phyloP scores from a whole-genome alignment of 2,329 filamentous ascomycete species.

The Paecilomyces formosus region DNA sequence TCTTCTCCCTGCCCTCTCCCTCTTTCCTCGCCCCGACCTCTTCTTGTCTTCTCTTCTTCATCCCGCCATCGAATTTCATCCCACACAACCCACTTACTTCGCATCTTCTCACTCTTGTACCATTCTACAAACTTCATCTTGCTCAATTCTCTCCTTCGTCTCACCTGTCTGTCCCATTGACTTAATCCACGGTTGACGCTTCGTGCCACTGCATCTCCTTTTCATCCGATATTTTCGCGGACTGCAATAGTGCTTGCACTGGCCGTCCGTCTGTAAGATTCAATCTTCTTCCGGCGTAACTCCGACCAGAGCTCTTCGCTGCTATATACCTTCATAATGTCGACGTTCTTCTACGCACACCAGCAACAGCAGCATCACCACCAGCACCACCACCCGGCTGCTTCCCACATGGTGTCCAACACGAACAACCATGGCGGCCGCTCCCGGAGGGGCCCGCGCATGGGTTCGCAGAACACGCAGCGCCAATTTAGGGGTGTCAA shows the following conservation, averaged over 20 bases:
- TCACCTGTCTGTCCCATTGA: slow-evolving; percentile 12
- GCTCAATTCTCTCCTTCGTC: slow-evolving; percentile 8
- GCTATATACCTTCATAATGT: slow-evolving; percentile 30
- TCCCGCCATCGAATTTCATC: not conserved
- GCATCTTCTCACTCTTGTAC: slow-evolving; percentile 4
- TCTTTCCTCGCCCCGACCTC: slow-evolving; percentile 4
- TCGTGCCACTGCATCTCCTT: slow-evolving; percentile 12
- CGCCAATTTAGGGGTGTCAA: slow-evolving; percentile 80
- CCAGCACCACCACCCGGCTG: slow-evolving; percentile 43
- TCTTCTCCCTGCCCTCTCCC: slow-evolving; percentile 1
- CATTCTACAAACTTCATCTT: slow-evolving; percentile 5
- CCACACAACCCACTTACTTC: not conserved
- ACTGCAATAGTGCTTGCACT: not conserved
- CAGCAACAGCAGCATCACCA: slow-evolving; percentile 33
- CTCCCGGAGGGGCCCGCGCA: slow-evolving; percentile 73
- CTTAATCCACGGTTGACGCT: slow-evolving; percentile 15
- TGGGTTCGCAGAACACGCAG: slow-evolving; percentile 74
- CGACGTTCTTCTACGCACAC: slow-evolving; percentile 41
- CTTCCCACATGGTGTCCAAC: slow-evolving; percentile 42
- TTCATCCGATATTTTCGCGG: slow-evolving; percentile 11
- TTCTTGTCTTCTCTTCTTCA: slow-evolving; percentile 1
- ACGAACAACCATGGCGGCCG: slow-evolving; percentile 75
- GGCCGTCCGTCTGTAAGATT: not conserved
- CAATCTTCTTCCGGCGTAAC: not conserved
- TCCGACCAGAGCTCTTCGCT: slow-evolving; percentile 5